phyloP scores from a whole-genome alignment of 2,329 filamentous ascomycete genomes.

The Tolypocladium ovalisporum region DNA sequence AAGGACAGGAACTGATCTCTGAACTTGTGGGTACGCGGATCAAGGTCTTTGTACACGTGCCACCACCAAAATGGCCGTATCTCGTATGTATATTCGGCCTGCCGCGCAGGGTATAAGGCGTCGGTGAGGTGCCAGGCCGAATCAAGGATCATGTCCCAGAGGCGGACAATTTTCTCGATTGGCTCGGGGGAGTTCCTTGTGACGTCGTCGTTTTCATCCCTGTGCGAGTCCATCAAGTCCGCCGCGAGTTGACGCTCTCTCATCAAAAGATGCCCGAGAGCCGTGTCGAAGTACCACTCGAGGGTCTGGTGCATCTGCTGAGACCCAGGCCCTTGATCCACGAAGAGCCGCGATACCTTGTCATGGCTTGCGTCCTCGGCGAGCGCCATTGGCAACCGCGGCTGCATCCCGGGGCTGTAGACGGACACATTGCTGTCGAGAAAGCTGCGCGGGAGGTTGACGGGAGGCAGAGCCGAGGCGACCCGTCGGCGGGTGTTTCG shows the following conservation, averaged over 20 bases:
- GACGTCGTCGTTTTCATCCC: background rate
- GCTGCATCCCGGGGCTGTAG: slow-evolving; percentile 12
- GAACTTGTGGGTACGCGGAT: slow-evolving; percentile 15
- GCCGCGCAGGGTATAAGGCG: slow-evolving; percentile 20
- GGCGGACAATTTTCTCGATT: slow-evolving; percentile 10
- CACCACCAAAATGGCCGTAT: slow-evolving; percentile 29
- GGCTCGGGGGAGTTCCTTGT: slow-evolving; percentile 5
- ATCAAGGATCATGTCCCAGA: slow-evolving; percentile 25
- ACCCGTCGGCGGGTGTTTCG: slow-evolving; percentile 20
- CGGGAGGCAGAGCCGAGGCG: slow-evolving; percentile 33
- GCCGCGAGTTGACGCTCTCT: slow-evolving; percentile 8
- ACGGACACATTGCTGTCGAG: slow-evolving; percentile 35
- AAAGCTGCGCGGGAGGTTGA: slow-evolving; percentile 48
- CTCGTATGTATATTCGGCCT: slow-evolving; percentile 21
- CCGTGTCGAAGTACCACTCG: slow-evolving; percentile 20
- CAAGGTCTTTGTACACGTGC: slow-evolving; percentile 24
- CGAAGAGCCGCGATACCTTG: slow-evolving; percentile 19
- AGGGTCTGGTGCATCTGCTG: slow-evolving; percentile 14
- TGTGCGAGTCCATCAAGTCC: slow-evolving; percentile 6
- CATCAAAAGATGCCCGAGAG: slow-evolving; percentile 11
- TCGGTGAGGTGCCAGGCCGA: slow-evolving; percentile 24
- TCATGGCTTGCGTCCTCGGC: slow-evolving; percentile 18
- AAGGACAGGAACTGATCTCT: slow-evolving; percentile 17
- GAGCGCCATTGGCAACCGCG: slow-evolving; percentile 19
- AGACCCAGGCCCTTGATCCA: slow-evolving; percentile 11